Evolutionary conservation across 345 rosid species (phyloP).

Genomic region (Corchorus olitorius): DNA sequence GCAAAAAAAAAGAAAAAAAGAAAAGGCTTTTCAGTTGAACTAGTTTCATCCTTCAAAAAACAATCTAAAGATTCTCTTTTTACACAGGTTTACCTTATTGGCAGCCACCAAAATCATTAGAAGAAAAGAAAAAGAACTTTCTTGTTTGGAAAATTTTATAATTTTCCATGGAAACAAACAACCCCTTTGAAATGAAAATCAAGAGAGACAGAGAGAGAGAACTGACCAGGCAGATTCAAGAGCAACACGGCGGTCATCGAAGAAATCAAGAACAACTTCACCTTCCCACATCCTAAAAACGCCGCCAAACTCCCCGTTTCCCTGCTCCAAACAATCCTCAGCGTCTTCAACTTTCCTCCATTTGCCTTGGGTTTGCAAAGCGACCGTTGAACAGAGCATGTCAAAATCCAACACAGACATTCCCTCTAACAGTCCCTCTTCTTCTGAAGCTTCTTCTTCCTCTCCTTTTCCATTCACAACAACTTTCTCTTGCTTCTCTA

Average conservation of each 20-base stretch:
- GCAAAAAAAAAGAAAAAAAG: too few species aligned
- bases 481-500: constrained; percentile 34
- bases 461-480: neutral
- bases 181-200: neutral
- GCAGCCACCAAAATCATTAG: neutral
- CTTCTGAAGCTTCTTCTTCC: constrained; percentile 38
- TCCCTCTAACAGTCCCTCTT: constrained; percentile 53
- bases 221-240: constrained; percentile 76
- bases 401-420: constrained; percentile 84
- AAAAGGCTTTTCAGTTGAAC: neutral
- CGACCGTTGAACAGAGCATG: constrained; percentile 86
- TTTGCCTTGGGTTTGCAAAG: constrained; percentile 85
- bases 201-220: neutral
- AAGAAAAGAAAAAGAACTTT: neutral
- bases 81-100: neutral
- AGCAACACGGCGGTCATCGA: constrained; percentile 77
- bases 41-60: neutral
- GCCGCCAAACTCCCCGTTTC: constrained; percentile 52
- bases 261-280: constrained; percentile 71
- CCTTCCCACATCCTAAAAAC: constrained; percentile 98
- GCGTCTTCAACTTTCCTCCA: constrained; percentile 49
- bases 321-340: constrained; percentile 7
- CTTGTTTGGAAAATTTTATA: neutral
- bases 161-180: constrained; percentile 10
- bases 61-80: neutral